phyloP scores from a whole-genome alignment of 345 rosid genomes.

The Sapria himalayana region DNA sequence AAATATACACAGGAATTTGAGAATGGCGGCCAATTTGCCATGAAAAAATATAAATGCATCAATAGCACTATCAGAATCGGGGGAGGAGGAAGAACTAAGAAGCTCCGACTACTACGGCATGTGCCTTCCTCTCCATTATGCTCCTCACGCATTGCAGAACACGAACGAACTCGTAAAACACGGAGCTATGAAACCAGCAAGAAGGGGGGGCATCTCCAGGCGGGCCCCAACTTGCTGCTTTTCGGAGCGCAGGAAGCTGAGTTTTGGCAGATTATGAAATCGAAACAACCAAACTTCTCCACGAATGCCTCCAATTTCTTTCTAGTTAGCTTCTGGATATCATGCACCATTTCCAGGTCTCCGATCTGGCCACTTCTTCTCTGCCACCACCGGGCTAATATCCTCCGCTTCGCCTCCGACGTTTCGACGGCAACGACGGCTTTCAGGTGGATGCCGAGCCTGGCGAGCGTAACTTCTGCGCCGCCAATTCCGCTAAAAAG shows the following conservation, averaged over 20 bases:
- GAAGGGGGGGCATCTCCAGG: conserved; percentile 5
- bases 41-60: not conserved
- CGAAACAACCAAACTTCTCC: conserved; percentile 38
- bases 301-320: conserved; percentile 27
- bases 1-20: not conserved
- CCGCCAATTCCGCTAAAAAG: conserved; percentile 70
- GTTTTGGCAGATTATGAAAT: conserved; percentile 57
- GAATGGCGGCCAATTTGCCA: not conserved
- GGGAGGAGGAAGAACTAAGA: not conserved
- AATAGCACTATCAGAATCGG: not conserved
- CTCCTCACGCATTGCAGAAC: conserved; percentile 41
- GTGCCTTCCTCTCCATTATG: conserved; percentile 17
- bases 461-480: conserved; percentile 39
- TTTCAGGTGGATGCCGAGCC: conserved; percentile 52
- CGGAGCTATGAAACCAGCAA: conserved; percentile 31
- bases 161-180: conserved; percentile 63
- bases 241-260: conserved; percentile 18
- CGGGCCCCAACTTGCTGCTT: conserved; percentile 6
- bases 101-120: not conserved
- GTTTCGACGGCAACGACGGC: conserved; percentile 52
- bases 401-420: conserved; percentile 30
- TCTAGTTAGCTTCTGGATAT: conserved; percentile 33
- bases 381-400: conserved; percentile 61
- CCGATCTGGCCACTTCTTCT: conserved; percentile 42
- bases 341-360: conserved; percentile 55